phyloP scores from a whole-genome alignment of 2,329 filamentous ascomycete genomes.

The Colletotrichum sp. region DNA sequence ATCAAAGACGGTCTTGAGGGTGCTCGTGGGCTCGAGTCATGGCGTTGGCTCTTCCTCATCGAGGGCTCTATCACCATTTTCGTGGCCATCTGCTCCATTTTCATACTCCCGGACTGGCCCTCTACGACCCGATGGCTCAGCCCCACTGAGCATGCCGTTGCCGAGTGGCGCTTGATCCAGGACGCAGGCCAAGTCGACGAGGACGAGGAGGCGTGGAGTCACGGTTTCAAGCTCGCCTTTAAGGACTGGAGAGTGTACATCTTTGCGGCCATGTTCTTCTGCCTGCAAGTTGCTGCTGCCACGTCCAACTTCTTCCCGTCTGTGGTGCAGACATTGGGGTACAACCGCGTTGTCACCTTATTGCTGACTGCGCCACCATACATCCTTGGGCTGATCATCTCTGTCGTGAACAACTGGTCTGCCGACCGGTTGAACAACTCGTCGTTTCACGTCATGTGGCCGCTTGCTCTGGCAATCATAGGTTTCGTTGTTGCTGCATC shows the following conservation, averaged over 20 bases:
- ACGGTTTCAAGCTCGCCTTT: slow-evolving; percentile 56
- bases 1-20: slow-evolving; percentile 46
- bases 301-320: slow-evolving; percentile 71
- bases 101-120: not conserved
- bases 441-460: not conserved
- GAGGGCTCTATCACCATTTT: slow-evolving; percentile 46
- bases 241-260: slow-evolving; percentile 45
- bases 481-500: not conserved
- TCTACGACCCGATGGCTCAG: not conserved
- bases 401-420: not conserved
- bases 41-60: slow-evolving; percentile 56
- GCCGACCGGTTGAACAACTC: not conserved
- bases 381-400: not conserved
- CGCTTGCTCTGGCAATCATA: not conserved
- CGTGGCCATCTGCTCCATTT: slow-evolving; percentile 32
- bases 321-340: slow-evolving; percentile 63
- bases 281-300: slow-evolving; percentile 29
- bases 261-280: not conserved
- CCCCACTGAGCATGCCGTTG: not conserved
- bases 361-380: not conserved
- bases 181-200: slow-evolving; percentile 52
- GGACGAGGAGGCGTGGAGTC: slow-evolving; percentile 36
- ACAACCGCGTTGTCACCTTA: not conserved
- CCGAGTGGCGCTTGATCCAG: slow-evolving; percentile 50
- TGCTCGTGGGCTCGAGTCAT: slow-evolving; percentile 47